Percentiles rank a stretch among this genome's conserved stretches.
These are phyloP conservation scores for Ophiostoma sp. DNA, from an alignment of 2,329 filamentous ascomycete species.

Conservation along the genomic window DNA sequence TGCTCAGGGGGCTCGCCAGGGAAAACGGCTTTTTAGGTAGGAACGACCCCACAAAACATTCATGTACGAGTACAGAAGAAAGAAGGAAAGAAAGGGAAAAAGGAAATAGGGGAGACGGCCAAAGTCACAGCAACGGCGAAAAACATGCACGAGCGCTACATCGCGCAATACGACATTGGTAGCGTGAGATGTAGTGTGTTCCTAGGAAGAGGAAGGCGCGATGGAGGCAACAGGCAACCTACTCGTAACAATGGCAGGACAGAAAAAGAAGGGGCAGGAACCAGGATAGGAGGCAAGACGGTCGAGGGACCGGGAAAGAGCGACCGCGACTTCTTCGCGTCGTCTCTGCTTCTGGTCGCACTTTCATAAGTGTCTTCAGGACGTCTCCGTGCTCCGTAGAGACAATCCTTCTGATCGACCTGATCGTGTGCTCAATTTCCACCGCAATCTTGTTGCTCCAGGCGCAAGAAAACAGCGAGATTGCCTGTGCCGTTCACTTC, in stretches of 20 bases:
- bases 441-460: conserved; percentile 1
- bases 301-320: neutral
- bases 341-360: neutral
- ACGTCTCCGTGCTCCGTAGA: conserved; percentile 4
- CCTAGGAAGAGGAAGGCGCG: neutral
- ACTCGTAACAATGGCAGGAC: neutral
- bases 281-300: neutral
- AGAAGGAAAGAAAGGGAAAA: neutral
- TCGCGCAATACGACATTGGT: conserved; percentile 2
- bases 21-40: neutral
- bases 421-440: conserved; percentile 3
- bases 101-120: conserved; percentile 1
- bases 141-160: conserved; percentile 11
- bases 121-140: neutral
- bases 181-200: conserved; percentile 1
- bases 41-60: conserved; percentile 1
- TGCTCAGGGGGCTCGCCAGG: neutral
- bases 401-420: neutral
- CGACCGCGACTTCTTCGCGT: neutral
- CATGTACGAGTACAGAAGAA: neutral
- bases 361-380: neutral
- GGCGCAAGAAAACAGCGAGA: neutral
- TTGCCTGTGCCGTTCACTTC: neutral
- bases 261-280: neutral
- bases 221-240: neutral